Evolutionary conservation across 2,329 filamentous ascomycete genomes (phyloP).

Genomic region (Fusarium sp.): DNA sequence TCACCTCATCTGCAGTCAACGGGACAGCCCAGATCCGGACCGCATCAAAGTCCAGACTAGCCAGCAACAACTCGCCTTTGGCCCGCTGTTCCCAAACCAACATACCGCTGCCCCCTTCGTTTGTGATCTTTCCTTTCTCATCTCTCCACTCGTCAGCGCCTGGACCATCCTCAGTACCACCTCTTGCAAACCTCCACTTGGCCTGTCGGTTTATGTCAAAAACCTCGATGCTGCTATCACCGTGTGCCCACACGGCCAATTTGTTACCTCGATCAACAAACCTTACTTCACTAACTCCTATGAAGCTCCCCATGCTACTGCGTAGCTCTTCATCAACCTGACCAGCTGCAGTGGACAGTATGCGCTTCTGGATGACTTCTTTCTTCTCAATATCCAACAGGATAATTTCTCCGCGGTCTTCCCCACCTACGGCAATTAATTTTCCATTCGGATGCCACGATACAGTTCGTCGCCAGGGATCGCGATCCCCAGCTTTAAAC

Average conservation of each 20-base stretch:
- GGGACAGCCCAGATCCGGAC: conserved; percentile 36
- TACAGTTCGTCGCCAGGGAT: conserved; percentile 19
- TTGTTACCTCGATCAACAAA: conserved; percentile 31
- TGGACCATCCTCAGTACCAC: conserved; percentile 23
- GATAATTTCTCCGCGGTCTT: conserved; percentile 15
- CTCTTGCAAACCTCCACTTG: conserved; percentile 33
- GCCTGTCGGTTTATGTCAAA: conserved; percentile 19
- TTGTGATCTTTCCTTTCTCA: conserved; percentile 26
- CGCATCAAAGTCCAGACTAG: conserved; percentile 27
- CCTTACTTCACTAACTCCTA: conserved; percentile 5
- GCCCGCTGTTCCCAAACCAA: conserved; percentile 21
- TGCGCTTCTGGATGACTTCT: conserved; percentile 10
- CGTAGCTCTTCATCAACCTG: background rate
- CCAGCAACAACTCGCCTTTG: conserved; percentile 4
- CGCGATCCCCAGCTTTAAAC: background rate
- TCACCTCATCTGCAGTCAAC: too few relatives aligned
- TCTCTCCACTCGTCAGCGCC: conserved; percentile 23
- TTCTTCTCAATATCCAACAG: conserved; percentile 10
- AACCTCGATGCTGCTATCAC: conserved; percentile 28
- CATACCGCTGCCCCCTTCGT: conserved; percentile 11
- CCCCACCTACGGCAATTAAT: conserved; percentile 25
- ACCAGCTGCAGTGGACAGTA: background rate
- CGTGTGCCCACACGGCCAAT: conserved; percentile 10
- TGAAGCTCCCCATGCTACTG: conserved; percentile 1
- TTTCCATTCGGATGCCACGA: conserved; percentile 26